Evolutionary conservation across 192 early-diverging fungal species (phyloP), one percentile per base, ranked within the genome.

Genomic region (Linnemannia exigua): DNA sequence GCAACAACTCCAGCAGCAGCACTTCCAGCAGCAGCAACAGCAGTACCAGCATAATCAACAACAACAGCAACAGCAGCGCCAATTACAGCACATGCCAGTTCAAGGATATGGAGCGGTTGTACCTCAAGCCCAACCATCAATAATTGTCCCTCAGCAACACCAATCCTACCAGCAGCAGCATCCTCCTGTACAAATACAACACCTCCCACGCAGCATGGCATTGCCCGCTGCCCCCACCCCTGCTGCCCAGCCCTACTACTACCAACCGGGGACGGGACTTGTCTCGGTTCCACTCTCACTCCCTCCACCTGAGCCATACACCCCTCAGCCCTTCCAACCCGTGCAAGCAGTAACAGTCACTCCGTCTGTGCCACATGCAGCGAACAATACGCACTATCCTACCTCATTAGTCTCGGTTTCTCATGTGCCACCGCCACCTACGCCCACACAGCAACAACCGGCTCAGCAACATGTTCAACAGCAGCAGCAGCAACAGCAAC

Each of bases 231-330:
- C 75, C 36, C 74, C 75, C 0, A 61, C 82, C 5, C 82, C 82
- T 28, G 69, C 67, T 7, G 71, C 68, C 22, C 82, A 85, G 25
- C 82, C 77, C 3, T 85, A 85, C 16, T 47, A 44, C 20, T 85
- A 85, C 31, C 82, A 85, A n/a, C 82, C 82, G 48, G 82, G 82
- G 22, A 85, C 82, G 22, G 82, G 82, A 33, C 44, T 85, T 33
- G 82, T 85, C 19, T 75, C 82, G 41, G 77, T 85, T 12, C 82
- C 82, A 48, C 47, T 68, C 17, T 12, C 47, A 11, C 66, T 85
- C 28, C 77, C 77, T 19, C 51, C 54, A 12, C 54, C 74, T 36
- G 52, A 61, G 28, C 77, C 47, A 7, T 74, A 46, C 17, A 72
- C 58, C 20, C 81, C 69, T 41, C 75, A 72, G 44, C 66, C 68